phyloP scores from a whole-genome alignment of 2,329 filamentous ascomycete species.

The Tolypocladium sp. region DNA sequence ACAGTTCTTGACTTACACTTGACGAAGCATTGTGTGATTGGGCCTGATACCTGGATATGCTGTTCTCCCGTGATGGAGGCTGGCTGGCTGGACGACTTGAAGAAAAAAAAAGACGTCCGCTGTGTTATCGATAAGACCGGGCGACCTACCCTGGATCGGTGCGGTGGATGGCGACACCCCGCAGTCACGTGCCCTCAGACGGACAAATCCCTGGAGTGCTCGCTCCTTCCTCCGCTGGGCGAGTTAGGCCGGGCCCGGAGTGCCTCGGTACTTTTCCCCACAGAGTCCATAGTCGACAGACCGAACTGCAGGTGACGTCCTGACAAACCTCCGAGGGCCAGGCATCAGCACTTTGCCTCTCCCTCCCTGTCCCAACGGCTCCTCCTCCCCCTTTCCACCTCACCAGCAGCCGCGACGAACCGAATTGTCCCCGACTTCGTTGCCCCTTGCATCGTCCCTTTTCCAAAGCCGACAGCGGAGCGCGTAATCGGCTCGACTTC shows the following conservation, averaged over 20 bases:
- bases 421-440: neutral
- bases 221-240: neutral
- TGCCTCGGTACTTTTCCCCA: conserved; percentile 12
- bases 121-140: conserved; percentile 23
- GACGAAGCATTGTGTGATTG: conserved; percentile 33
- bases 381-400: neutral
- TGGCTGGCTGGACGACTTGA: neutral
- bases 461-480: neutral
- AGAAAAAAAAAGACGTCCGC: conserved; percentile 16
- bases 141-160: neutral
- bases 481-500: neutral
- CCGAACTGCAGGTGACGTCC: conserved; percentile 7
- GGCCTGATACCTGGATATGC: neutral
- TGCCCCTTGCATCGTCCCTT: neutral
- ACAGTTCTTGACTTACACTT: conserved; percentile 29
- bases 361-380: neutral
- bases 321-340: conserved; percentile 4
- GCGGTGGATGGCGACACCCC: conserved; percentile 11
- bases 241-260: conserved; percentile 4
- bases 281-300: conserved; percentile 2
- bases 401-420: neutral
- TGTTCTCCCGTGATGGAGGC: neutral
- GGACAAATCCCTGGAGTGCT: neutral
- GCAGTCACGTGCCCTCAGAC: conserved; percentile 23
- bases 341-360: neutral